Percentiles rank a stretch among this genome's conserved stretches.
phyloP scores from a whole-genome alignment of 371 early-diverging fungal species.

The Phascolomyces articulosus region DNA sequence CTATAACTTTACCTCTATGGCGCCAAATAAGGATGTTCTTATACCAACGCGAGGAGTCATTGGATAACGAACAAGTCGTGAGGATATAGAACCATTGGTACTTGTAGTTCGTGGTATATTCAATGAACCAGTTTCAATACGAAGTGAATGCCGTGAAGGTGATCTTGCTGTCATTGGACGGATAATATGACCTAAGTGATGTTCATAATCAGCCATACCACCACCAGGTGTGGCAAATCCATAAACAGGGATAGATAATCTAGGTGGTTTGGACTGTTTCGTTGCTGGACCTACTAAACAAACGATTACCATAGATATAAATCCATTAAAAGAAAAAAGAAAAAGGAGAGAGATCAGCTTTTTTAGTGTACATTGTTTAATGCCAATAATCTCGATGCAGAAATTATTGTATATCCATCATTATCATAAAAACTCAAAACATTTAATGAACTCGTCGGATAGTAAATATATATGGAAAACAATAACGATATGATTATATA shows the following conservation, averaged over 20 bases:
- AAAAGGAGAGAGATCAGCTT: neutral
- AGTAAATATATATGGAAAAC: too few species aligned
- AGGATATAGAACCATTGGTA: conserved; percentile 29
- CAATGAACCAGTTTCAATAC: conserved; percentile 8
- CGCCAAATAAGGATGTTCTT: conserved; percentile 50
- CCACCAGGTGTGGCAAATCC: conserved; percentile 21
- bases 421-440: too few species aligned
- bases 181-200: conserved; percentile 38
- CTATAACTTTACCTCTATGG: conserved; percentile 51
- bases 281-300: neutral
- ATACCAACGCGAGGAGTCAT: conserved; percentile 53
- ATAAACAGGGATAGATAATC: conserved; percentile 30
- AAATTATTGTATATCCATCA: too few species aligned
- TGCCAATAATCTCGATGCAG: too few species aligned
- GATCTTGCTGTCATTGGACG: conserved; percentile 34
- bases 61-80: conserved; percentile 30
- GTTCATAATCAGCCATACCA: conserved; percentile 15
- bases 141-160: conserved; percentile 26
- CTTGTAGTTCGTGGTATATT: conserved; percentile 34
- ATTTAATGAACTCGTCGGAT: too few species aligned
- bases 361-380: too few species aligned
- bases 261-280: conserved; percentile 23
- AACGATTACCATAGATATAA: too few species aligned
- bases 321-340: too few species aligned
- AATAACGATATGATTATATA: neutral